phyloP scores from a whole-genome alignment of 2,329 filamentous ascomycete species.

The Nemania sp. region DNA sequence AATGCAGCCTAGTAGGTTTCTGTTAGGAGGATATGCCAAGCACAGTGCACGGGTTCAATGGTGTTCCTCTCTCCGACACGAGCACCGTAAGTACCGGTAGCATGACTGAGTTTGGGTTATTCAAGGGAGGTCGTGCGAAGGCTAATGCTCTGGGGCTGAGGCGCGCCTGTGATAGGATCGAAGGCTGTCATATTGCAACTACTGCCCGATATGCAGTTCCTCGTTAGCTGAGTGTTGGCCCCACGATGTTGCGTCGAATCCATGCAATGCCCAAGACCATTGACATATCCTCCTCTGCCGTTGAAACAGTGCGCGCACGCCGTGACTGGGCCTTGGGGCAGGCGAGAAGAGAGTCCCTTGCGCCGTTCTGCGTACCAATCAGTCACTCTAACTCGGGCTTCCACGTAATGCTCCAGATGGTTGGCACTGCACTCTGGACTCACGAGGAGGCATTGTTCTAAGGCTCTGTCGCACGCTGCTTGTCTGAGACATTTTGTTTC shows the following conservation, averaged over 20 bases:
- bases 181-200: conserved; percentile 27
- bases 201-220: conserved; percentile 17
- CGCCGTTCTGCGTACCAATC: conserved; percentile 32
- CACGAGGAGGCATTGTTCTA: conserved; percentile 17
- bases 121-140: not conserved
- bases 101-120: not conserved
- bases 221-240: conserved; percentile 21
- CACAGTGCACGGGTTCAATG: conserved; percentile 32
- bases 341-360: conserved; percentile 34
- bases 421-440: conserved; percentile 27
- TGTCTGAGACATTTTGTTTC: conserved; percentile 19
- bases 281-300: conserved; percentile 27
- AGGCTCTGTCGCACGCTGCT: conserved; percentile 14
- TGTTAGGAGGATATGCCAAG: conserved; percentile 12
- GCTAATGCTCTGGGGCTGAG: not conserved
- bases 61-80: not conserved
- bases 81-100: not conserved
- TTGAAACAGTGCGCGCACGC: conserved; percentile 37
- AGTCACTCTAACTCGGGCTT: conserved; percentile 22
- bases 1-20: conserved; percentile 26
- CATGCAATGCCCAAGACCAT: conserved; percentile 32
- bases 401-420: conserved; percentile 11
- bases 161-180: conserved; percentile 1
- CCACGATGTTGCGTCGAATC: conserved; percentile 1
- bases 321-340: conserved; percentile 14